Evolutionary conservation across 352 stramenopile species (phyloP).

Genomic region (Phytophthora fragariae): DNA sequence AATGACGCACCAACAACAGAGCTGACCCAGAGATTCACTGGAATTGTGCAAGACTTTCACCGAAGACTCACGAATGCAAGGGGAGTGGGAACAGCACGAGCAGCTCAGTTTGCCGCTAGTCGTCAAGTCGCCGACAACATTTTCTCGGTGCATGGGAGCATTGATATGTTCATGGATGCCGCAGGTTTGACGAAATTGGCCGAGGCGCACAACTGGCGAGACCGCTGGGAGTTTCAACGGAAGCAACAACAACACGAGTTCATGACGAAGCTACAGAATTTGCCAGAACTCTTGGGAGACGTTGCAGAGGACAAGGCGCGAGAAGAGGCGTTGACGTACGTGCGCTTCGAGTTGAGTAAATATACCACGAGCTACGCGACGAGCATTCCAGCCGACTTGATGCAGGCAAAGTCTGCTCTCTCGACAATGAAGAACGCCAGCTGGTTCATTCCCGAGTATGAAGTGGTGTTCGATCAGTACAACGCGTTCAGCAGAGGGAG

Average conservation of each 20-base stretch:
- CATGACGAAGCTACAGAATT: not conserved
- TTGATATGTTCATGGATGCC: slow-evolving; percentile 8
- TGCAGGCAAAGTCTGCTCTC: too few relatives aligned
- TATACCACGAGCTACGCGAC: slow-evolving; percentile 2
- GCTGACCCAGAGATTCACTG: too few relatives aligned
- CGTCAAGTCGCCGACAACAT: slow-evolving; percentile 8
- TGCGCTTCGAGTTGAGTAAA: slow-evolving; percentile 21
- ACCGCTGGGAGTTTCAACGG: slow-evolving; percentile 1
- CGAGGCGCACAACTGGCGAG: slow-evolving; percentile 8
- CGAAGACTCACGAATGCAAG: too few relatives aligned
- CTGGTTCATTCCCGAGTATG: slow-evolving; percentile 36
- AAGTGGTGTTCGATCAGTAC: slow-evolving; percentile 31
- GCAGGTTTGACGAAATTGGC: not conserved
- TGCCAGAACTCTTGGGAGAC: not conserved
- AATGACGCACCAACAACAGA: too few relatives aligned
- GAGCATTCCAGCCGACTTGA: too few relatives aligned
- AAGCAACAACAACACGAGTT: slow-evolving; percentile 1
- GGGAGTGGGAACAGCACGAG: too few relatives aligned
- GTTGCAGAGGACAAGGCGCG: not conserved
- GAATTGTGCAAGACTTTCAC: too few relatives aligned
- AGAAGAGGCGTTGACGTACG: not conserved
- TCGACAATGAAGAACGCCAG: not conserved
- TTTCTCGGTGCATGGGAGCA: slow-evolving; percentile 2
- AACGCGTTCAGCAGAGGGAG: slow-evolving; percentile 22
- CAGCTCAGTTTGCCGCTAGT: slow-evolving; percentile 6